phyloP scores from a whole-genome alignment of 805 yeast genomes.

The Sungouiozyma ichnusensis region DNA sequence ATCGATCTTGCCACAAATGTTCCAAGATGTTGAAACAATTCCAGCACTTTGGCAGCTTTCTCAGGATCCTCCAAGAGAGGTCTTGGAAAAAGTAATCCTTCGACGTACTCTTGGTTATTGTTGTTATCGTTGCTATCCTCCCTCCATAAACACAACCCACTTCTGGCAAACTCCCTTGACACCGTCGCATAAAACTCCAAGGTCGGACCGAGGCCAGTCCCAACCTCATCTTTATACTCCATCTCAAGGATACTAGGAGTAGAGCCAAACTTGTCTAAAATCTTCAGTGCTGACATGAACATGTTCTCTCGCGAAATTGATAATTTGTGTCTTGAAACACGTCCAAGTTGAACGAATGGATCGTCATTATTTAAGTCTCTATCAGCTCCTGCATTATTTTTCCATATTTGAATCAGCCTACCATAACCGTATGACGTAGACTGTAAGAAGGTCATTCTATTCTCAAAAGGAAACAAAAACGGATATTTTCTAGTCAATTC shows the following conservation, averaged over 20 bases:
- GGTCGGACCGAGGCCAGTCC: conserved; percentile 96
- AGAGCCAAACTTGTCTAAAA: conserved; percentile 63
- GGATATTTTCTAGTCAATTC: conserved; percentile 64
- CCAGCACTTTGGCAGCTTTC: conserved; percentile 35
- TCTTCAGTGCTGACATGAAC: conserved; percentile 68
- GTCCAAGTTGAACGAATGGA: conserved; percentile 44
- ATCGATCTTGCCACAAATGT: conserved; percentile 78
- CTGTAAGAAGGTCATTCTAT: conserved; percentile 67
- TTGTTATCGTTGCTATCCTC: conserved; percentile 25
- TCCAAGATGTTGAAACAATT: conserved; percentile 60
- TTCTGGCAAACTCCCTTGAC: conserved; percentile 60
- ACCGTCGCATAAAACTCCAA: conserved; percentile 80
- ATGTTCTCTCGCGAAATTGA: conserved; percentile 62
- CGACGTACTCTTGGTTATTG: conserved; percentile 18
- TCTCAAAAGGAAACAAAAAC: conserved; percentile 74
- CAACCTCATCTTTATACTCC: conserved; percentile 82
- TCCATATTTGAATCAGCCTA: conserved; percentile 73
- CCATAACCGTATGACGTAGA: conserved; percentile 89
- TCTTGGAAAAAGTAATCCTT: conserved; percentile 61
- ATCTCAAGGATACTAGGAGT: conserved; percentile 78
- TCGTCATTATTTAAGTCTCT: conserved; percentile 24
- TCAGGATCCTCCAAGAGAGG: conserved; percentile 36
- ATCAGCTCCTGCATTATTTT: conserved; percentile 34
- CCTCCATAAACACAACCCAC: conserved; percentile 62
- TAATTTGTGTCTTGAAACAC: conserved; percentile 70